Evolutionary conservation across 495 filamentous ascomycete species (phyloP), one percentile per base, ranked within the genome.

Genomic region (Tuber borchii): DNA sequence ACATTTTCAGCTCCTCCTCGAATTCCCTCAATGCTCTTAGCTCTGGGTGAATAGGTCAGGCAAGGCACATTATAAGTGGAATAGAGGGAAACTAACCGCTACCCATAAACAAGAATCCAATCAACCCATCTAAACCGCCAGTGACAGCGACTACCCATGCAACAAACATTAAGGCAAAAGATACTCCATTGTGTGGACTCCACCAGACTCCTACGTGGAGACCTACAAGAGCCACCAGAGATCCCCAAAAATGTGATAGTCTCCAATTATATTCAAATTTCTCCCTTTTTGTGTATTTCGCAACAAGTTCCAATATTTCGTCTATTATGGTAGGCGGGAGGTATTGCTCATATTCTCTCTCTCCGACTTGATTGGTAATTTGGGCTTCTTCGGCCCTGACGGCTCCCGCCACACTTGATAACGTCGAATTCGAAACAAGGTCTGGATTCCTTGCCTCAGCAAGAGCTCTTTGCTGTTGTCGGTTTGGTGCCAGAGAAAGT

Each of bases 11-110:
- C 85, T 99, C 96, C 91, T 93, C 97, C 81, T 95, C 90, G 85
- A 97, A 98, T 85, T 98, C 95, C 79, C 90, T 91, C n/a, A 99
- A 85, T 20, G 93, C 90, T 76, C 93, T 86, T 75, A 97, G 77
- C 85, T 99, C 82, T 83, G 42, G 2, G 22, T 19, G 56, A 75
- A 20, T 70, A 2, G 26, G 72, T 79, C 43, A 80, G 80, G 39
- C 61, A 51, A 14, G 14, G 39, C n/a, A 46, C 7, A 26, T 74
- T n/a, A 69, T 51, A 17, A 68, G 20, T 12, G 4, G 22, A 26
- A 17, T 34, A 5, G 31, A n/a, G 34, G n/a, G 2, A 61, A 74
- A 83, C 81, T 51, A 61, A 81, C 81, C 95, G 78, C 88, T 89
- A 19, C 90, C 89, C 77, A 97, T 90, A 80, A 98, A 98, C 44